Evolutionary conservation across 208 protist species (phyloP).

Genomic region (Trichomonas gallinae): DNA sequence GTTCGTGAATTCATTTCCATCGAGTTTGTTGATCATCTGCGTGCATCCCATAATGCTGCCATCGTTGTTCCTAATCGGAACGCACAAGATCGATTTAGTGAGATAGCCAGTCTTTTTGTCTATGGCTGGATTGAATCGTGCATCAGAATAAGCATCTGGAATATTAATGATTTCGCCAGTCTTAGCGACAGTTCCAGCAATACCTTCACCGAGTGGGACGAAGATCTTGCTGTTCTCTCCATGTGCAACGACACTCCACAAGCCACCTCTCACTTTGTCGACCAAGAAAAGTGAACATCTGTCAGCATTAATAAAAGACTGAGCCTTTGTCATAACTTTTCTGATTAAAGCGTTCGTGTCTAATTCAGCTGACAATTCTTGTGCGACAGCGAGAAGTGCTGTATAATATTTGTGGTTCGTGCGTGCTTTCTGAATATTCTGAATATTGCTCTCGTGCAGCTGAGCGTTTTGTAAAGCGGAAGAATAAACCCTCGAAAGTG

Average conservation of each 20-base stretch:
- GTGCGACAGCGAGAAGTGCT: neutral
- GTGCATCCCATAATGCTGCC: neutral
- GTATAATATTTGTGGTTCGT: neutral
- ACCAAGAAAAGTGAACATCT: constrained; percentile 11
- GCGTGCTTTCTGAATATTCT: neutral
- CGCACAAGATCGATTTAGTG: constrained; percentile 41
- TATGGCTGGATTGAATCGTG: constrained; percentile 42
- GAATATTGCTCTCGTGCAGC: neutral
- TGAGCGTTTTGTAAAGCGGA: neutral
- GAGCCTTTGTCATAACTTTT: constrained; percentile 22
- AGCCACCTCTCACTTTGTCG: neutral
- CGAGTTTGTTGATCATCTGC: constrained; percentile 15
- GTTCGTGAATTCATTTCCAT: neutral
- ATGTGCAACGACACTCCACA: neutral
- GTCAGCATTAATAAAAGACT: neutral
- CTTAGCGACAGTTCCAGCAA: constrained; percentile 32
- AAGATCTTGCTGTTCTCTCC: neutral
- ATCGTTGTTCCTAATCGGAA: constrained; percentile 37
- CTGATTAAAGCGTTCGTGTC: neutral
- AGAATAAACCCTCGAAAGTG: neutral
- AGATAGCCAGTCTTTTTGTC: constrained; percentile 45
- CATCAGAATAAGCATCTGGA: constrained; percentile 45
- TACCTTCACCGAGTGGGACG: constrained; percentile 25
- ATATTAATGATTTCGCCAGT: constrained; percentile 42
- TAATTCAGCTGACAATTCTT: neutral